Evolutionary conservation across 1,139 yeast genomes (phyloP).

Genomic region (Candida sp.): DNA sequence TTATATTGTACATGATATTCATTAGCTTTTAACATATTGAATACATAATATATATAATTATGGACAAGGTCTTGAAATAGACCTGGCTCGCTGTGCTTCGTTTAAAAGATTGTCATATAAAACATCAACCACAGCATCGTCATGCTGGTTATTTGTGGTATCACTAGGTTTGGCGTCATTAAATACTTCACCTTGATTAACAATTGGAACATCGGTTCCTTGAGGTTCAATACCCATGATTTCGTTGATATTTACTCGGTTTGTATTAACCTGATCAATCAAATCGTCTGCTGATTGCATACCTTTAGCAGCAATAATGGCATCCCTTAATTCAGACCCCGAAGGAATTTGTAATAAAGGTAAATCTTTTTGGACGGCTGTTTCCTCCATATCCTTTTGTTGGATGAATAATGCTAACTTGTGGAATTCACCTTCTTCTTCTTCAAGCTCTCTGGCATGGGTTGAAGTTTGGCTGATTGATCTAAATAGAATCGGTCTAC

Average conservation of each 20-base stretch:
- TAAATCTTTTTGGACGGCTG: conserved; percentile 14
- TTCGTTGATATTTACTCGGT: conserved; percentile 51
- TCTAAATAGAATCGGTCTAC: conserved; percentile 65
- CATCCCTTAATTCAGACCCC: conserved; percentile 73
- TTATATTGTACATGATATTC: too few species aligned
- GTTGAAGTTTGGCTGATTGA: conserved; percentile 63
- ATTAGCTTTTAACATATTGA: too few species aligned
- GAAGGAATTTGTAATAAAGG: conserved; percentile 56
- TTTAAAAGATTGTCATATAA: conserved; percentile 69
- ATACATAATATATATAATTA: too few species aligned
- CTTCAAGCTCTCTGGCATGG: conserved; percentile 73
- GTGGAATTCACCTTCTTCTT: conserved; percentile 91
- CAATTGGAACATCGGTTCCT: not conserved
- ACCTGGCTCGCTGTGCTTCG: conserved; percentile 62
- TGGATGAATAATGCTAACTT: conserved; percentile 77
- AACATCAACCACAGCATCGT: conserved; percentile 51
- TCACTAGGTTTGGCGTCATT: conserved; percentile 4
- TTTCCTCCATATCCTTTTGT: conserved; percentile 34
- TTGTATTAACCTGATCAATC: conserved; percentile 59
- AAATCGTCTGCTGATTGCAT: conserved; percentile 68
- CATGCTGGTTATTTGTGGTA: conserved; percentile 5
- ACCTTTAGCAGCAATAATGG: conserved; percentile 76
- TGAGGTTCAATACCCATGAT: conserved; percentile 29
- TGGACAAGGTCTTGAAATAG: conserved; percentile 17
- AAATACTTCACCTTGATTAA: not conserved